A percentile compares a stretch with the other conserved stretches of the same genome.
Evolutionary conservation across 306 rosid genomes (phyloP).

Genomic region (Hippophae tibetana): DNA sequence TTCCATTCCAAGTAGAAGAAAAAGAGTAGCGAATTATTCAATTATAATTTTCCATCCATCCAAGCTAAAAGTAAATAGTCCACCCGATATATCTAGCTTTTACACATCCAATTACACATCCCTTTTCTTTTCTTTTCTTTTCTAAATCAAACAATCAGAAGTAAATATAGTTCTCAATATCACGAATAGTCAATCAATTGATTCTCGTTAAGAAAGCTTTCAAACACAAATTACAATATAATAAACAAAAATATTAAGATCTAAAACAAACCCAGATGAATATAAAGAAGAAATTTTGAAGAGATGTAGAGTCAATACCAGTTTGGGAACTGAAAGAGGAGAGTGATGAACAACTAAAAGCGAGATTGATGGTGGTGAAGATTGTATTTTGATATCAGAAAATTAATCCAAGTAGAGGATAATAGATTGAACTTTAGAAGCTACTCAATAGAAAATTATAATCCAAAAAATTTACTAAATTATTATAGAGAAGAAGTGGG

Average conservation of each 20-base stretch:
- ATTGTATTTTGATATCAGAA: too few species aligned
- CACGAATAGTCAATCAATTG: neutral
- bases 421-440: too few species aligned
- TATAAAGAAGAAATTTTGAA: neutral
- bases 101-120: neutral
- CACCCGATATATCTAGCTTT: neutral
- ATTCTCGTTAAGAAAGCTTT: too few species aligned
- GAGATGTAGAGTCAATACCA: neutral
- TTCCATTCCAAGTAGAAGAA: neutral
- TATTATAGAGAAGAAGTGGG: constrained; percentile 1
- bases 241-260: neutral
- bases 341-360: too few species aligned
- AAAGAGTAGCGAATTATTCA: too few species aligned
- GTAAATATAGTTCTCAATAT: constrained; percentile 2
- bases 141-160: constrained; percentile 12
- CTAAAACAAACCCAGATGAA: neutral
- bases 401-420: too few species aligned
- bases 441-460: too few species aligned
- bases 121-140: constrained; percentile 2
- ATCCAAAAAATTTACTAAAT: constrained; percentile 7
- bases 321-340: neutral
- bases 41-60: neutral
- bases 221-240: constrained; percentile 1
- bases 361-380: too few species aligned
- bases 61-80: neutral